phyloP scores from a whole-genome alignment of 352 stramenopile species.

The Pythium brachiatum region DNA sequence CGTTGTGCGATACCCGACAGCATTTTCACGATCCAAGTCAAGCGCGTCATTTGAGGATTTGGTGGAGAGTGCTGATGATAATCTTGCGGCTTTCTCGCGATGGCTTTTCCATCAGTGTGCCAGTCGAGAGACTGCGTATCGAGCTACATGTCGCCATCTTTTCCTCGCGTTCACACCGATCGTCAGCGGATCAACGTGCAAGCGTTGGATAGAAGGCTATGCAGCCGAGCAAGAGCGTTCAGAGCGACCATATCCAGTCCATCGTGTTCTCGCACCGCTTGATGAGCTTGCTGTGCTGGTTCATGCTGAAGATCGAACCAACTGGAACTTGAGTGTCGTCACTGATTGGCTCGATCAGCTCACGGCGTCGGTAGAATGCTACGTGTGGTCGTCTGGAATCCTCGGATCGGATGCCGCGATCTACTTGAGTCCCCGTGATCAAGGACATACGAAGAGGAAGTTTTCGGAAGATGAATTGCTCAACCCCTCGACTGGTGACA shows the following conservation, averaged over 20 bases:
- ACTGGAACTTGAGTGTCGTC: slow-evolving; percentile 16
- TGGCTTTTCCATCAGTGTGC: slow-evolving; percentile 26
- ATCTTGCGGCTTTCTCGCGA: slow-evolving; percentile 12
- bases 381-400: slow-evolving; percentile 47
- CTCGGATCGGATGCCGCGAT: slow-evolving; percentile 33
- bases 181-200: slow-evolving; percentile 34
- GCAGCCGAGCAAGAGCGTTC: slow-evolving; percentile 16
- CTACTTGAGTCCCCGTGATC: slow-evolving; percentile 15
- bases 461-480: not conserved
- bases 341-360: slow-evolving; percentile 68
- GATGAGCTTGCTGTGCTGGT: slow-evolving; percentile 35
- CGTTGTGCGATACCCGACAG: slow-evolving; percentile 44
- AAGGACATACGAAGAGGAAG: slow-evolving; percentile 37
- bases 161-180: slow-evolving; percentile 28
- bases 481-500: not conserved
- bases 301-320: slow-evolving; percentile 18
- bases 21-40: slow-evolving; percentile 31
- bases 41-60: not conserved
- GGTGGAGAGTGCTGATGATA: not conserved
- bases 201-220: slow-evolving; percentile 58
- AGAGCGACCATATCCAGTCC: slow-evolving; percentile 19
- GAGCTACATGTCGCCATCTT: slow-evolving; percentile 20
- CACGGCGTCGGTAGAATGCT: slow-evolving; percentile 55
- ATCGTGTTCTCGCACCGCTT: slow-evolving; percentile 42
- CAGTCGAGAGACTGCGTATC: slow-evolving; percentile 19